Evolutionary conservation across 2,329 filamentous ascomycete species (phyloP).

Genomic region (Nigrospora oryzae): DNA sequence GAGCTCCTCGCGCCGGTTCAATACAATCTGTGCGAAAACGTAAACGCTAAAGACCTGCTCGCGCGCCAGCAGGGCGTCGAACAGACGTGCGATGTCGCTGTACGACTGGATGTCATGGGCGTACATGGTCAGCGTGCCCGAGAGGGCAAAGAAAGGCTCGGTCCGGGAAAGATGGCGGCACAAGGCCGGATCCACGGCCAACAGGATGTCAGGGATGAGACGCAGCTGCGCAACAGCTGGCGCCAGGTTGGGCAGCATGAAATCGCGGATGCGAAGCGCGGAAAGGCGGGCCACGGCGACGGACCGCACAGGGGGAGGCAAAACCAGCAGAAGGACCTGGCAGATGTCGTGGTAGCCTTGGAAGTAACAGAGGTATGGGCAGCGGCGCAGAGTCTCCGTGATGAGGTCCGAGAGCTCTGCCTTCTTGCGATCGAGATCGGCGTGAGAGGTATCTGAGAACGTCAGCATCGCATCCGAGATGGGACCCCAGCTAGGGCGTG

Average conservation of each 20-base stretch:
- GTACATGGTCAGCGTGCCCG: slow-evolving; percentile 92
- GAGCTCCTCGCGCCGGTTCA: slow-evolving; percentile 75
- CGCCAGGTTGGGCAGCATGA: slow-evolving; percentile 84
- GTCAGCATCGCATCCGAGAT: slow-evolving; percentile 1
- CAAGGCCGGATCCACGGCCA: slow-evolving; percentile 61
- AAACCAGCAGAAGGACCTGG: slow-evolving; percentile 84
- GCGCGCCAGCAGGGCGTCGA: slow-evolving; percentile 81
- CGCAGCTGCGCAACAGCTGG: slow-evolving; percentile 80
- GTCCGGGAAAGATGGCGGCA: slow-evolving; percentile 67
- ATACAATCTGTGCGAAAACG: slow-evolving; percentile 81
- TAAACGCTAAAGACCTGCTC: slow-evolving; percentile 89
- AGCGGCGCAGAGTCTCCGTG: slow-evolving; percentile 65
- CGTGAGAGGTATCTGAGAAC: slow-evolving; percentile 53
- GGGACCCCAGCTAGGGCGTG: no score
- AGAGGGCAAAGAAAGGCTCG: slow-evolving; percentile 85
- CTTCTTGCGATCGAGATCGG: slow-evolving; percentile 64
- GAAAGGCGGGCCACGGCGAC: slow-evolving; percentile 72
- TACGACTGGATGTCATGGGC: slow-evolving; percentile 93
- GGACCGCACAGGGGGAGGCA: slow-evolving; percentile 54
- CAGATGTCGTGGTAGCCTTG: slow-evolving; percentile 98
- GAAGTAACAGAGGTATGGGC: slow-evolving; percentile 88
- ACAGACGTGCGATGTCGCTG: slow-evolving; percentile 78
- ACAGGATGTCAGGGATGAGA: slow-evolving; percentile 75
- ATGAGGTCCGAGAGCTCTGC: slow-evolving; percentile 74
- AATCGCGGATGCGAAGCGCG: slow-evolving; percentile 85